These are phyloP conservation scores for Gracilariopsis chorda DNA, from an alignment of 23 red algal genomes.

Conservation along the genomic window DNA sequence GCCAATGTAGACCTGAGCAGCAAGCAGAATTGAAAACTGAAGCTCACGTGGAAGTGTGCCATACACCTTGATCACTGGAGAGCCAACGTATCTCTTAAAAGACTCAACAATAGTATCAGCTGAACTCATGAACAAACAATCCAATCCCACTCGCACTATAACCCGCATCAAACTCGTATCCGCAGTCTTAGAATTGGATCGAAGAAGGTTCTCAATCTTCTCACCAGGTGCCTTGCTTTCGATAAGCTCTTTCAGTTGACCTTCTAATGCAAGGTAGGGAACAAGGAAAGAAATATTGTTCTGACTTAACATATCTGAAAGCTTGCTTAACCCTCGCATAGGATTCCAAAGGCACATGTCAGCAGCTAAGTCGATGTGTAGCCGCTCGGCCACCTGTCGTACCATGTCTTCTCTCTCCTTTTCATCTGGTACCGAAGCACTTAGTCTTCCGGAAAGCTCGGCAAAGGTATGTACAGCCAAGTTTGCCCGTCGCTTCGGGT, in stretches of 20 bases:
- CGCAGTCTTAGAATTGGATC: neutral
- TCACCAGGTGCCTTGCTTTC: neutral
- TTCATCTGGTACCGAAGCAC: neutral
- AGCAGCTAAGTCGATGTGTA: conserved; percentile 40
- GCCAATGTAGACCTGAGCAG: conserved; percentile 24
- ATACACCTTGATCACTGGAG: neutral
- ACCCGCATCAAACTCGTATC: conserved; percentile 18
- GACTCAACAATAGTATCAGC: conserved; percentile 2
- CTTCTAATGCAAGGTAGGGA: conserved; percentile 9
- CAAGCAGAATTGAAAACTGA: conserved; percentile 37
- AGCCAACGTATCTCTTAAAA: conserved; percentile 10
- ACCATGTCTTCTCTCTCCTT: neutral
- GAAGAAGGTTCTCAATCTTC: conserved; percentile 31
- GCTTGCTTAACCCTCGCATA: conserved; percentile 2
- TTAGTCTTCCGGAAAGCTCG: conserved; percentile 34
- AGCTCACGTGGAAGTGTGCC: neutral
- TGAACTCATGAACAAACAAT: conserved; percentile 32
- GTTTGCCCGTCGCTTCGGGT: conserved; percentile 23
- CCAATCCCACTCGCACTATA: conserved; percentile 22
- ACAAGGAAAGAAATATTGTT: conserved; percentile 17
- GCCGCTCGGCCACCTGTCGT: neutral
- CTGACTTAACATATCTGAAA: conserved; percentile 26
- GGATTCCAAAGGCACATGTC: conserved; percentile 35
- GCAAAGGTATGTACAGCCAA: conserved; percentile 40
- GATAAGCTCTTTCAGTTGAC: conserved; percentile 13